Percentiles rank a stretch among this genome's conserved stretches.
Conservation (phyloP, 2,329 filamentous ascomycete genomes). For the Allantophomopsis lycopodina region DNA sequence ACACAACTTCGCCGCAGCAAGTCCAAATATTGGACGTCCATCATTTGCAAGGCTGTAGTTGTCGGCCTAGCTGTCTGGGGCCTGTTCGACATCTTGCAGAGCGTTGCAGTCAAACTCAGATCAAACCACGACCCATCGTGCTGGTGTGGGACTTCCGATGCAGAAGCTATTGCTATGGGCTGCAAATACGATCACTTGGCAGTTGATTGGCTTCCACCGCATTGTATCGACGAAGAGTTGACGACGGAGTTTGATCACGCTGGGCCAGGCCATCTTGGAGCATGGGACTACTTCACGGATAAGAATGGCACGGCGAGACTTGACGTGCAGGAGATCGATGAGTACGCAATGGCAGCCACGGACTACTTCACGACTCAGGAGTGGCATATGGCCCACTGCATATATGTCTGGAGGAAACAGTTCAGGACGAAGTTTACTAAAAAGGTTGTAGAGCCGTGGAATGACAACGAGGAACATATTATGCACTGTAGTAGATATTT, state of each 20-base stretch:
- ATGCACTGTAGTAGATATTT: too few relatives aligned
- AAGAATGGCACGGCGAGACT: conserved; percentile 9
- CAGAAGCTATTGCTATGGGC: conserved; percentile 12
- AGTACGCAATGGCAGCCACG: conserved; percentile 8
- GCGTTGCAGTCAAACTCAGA: too few relatives aligned
- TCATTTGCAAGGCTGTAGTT: too few relatives aligned
- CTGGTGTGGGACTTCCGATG: conserved; percentile 16
- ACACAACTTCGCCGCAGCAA: too few relatives aligned
- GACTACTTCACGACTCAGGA: conserved; percentile 11
- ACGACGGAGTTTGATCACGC: conserved; percentile 18
- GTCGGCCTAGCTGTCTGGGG: too few relatives aligned
- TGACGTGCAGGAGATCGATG: conserved; percentile 6
- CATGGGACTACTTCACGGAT: conserved; percentile 19
- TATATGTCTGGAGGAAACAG: too few relatives aligned
- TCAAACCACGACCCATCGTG: too few relatives aligned
- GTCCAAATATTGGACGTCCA: too few relatives aligned
- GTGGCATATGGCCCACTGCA: conserved; percentile 20
- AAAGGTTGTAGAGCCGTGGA: too few relatives aligned
- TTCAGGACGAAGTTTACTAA: too few relatives aligned
- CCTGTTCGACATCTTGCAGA: too few relatives aligned
- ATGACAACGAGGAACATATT: too few relatives aligned
- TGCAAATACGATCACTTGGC: conserved; percentile 21
- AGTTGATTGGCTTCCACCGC: conserved; percentile 19
- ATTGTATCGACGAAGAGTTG: conserved; percentile 20
- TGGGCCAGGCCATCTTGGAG: conserved; percentile 14